phyloP scores from a whole-genome alignment of 208 protist genomes.

The Jaenimonas drosophilae region DNA sequence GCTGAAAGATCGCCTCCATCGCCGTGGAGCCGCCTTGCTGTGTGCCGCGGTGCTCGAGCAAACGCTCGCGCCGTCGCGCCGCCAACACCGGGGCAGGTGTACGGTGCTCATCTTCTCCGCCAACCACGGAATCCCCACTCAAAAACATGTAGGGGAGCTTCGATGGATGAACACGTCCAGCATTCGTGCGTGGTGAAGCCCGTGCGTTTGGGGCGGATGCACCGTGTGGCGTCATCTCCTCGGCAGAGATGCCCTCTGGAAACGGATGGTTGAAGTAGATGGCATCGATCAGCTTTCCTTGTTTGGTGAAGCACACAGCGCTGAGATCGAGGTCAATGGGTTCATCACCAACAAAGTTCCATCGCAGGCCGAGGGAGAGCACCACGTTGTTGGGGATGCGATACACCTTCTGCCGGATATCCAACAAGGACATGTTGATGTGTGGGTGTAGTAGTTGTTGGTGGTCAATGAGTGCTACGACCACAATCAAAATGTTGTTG shows the following conservation, averaged over 20 bases:
- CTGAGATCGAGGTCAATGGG: constrained; percentile 76
- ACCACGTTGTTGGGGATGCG: constrained; percentile 54
- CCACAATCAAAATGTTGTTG: neutral
- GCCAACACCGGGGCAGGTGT: constrained; percentile 39
- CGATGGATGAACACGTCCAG: too few relatives aligned
- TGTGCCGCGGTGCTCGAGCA: constrained; percentile 2
- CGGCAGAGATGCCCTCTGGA: constrained; percentile 29
- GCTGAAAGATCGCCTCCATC: constrained; percentile 37
- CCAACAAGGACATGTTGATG: constrained; percentile 17
- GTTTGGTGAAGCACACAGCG: constrained; percentile 64
- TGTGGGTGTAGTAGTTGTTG: too few relatives aligned
- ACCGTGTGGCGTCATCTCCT: too few relatives aligned
- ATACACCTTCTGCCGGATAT: constrained; percentile 78
- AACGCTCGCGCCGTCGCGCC: constrained; percentile 19
- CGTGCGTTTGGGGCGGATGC: too few relatives aligned
- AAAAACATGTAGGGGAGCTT: constrained; percentile 80
- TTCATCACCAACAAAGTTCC: constrained; percentile 67
- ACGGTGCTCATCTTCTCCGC: constrained; percentile 77
- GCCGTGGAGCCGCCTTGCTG: constrained; percentile 19
- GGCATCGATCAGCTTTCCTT: constrained; percentile 64
- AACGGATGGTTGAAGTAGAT: constrained; percentile 85
- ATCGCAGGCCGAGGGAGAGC: constrained; percentile 59
- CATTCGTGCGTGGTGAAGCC: too few relatives aligned
- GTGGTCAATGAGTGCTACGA: neutral
- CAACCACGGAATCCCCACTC: constrained; percentile 65